Base-by-base conservation (phyloP, 1,139 yeast genomes). In the Candida neerlandica region DNA sequence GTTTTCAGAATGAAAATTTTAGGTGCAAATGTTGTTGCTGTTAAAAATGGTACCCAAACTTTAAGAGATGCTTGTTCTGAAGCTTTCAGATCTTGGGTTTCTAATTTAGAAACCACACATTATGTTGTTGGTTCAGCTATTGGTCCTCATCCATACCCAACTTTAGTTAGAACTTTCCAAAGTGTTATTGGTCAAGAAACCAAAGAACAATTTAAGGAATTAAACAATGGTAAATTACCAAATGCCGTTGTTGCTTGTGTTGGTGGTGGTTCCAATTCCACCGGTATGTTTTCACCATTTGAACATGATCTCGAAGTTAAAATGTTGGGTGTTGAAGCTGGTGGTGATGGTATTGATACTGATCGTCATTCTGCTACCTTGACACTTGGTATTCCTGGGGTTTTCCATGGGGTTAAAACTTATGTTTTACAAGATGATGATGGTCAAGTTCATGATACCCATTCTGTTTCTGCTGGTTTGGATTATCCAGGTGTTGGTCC, bases 401-500 rank as follows among this genome's bases (percentile, higher is more conserved):
- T 94, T 54, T 86, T 94, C 84, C 99, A 94, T 63, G 99, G 99
- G 66, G 98, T 94, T 44, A 88, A 81, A 71, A 94, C 99, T 3
- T 94, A 86, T 61, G 96, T 94, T 43, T 78, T 94, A 62, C 99
- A 95, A 73, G 89, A 87, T 63, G 63, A 66, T 15, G 98, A 94
- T 66, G 99, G 99, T 47, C 99, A 94, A 74, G 91, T 94, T 51
- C 96, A 88, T 58, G 99, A 95, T 65, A 94, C 99, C 10, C 98
- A 94, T 68, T 92, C 98, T 26, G 95, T 94, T 41, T 90, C 97
- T 57, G 99, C 99, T 38, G 99, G 99, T 58, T 80, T 94, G 62
- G 99, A 94, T 70, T 94, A 94, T 68, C 99, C 99, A 33, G 99
- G 97, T 69, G 99, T 94, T 47, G 99, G 99, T 42, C 99, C 99